These are phyloP conservation scores for baker's yeast (Saccharomyces cerevisiae) DNA, from an alignment of 805 yeast genomes.

Conservation along the genomic window DNA sequence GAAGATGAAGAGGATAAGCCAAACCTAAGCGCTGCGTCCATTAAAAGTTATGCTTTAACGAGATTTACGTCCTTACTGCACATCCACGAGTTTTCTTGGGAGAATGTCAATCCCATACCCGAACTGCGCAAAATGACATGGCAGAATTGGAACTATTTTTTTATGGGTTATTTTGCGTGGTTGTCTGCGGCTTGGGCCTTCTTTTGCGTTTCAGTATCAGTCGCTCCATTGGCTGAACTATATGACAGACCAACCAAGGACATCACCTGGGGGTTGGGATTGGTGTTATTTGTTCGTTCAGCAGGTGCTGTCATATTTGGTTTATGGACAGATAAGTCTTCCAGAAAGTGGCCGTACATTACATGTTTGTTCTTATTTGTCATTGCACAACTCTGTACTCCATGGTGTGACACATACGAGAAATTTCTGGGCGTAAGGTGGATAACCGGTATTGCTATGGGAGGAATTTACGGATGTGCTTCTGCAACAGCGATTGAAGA, in stretches of 20 bases:
- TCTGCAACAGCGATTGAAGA: constrained; percentile 63
- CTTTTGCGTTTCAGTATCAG: constrained; percentile 53
- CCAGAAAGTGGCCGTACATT: constrained; percentile 63
- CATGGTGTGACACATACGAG: constrained; percentile 49
- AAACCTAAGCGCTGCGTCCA: constrained; percentile 1
- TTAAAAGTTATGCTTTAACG: constrained; percentile 16
- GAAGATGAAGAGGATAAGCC: constrained; percentile 9
- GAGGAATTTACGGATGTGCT: constrained; percentile 60
- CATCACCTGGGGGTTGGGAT: constrained; percentile 66
- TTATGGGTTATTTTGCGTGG: constrained; percentile 59
- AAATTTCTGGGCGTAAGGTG: constrained; percentile 59
- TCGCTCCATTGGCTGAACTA: constrained; percentile 40
- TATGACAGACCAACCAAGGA: constrained; percentile 39
- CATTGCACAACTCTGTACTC: constrained; percentile 55
- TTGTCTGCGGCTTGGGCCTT: constrained; percentile 67
- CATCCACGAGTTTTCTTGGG: constrained; percentile 20
- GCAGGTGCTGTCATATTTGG: constrained; percentile 67
- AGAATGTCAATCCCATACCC: constrained; percentile 37
- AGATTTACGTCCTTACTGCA: constrained; percentile 24
- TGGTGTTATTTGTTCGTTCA: constrained; percentile 63
- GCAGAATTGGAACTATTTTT: constrained; percentile 49
- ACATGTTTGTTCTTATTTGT: constrained; percentile 43
- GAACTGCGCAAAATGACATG: constrained; percentile 32
- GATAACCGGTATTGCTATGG: constrained; percentile 62
- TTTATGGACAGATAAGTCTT: constrained; percentile 48